Percentiles rank a stretch among this genome's conserved stretches.
Evolutionary conservation across 352 stramenopile species (phyloP).

Genomic region (Aphanomyces astaci): DNA sequence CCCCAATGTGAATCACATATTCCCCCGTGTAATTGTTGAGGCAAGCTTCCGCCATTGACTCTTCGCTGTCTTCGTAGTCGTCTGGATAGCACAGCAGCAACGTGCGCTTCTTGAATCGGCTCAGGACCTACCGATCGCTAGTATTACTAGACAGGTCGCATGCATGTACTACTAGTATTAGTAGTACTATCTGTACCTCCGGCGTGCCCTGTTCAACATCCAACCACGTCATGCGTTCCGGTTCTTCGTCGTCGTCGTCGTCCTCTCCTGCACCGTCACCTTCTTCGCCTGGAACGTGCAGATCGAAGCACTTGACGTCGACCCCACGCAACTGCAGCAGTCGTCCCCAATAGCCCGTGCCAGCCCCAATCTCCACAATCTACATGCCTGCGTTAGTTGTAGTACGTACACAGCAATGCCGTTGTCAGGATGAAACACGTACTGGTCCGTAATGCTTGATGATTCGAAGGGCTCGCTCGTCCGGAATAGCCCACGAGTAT

Average conservation of each 20-base stretch:
- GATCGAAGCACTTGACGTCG: slow-evolving; percentile 83
- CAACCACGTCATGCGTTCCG: slow-evolving; percentile 51
- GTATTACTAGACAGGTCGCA: too few species aligned
- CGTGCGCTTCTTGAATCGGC: slow-evolving; percentile 65
- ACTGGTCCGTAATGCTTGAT: slow-evolving; percentile 87
- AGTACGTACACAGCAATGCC: too few species aligned
- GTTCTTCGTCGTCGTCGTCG: slow-evolving; percentile 54
- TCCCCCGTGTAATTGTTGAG: slow-evolving; percentile 87
- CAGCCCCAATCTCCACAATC: slow-evolving; percentile 87
- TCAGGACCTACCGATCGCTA: slow-evolving; percentile 38
- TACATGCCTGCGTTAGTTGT: too few species aligned
- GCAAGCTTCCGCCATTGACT: slow-evolving; percentile 85
- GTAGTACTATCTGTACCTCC: slow-evolving; percentile 32
- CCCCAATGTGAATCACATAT: slow-evolving; percentile 90
- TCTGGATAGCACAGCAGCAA: slow-evolving; percentile 93
- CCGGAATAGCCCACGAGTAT: slow-evolving; percentile 89
- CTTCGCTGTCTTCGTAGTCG: slow-evolving; percentile 79
- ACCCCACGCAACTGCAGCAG: slow-evolving; percentile 68
- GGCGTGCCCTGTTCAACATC: slow-evolving; percentile 67
- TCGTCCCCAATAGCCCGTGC: slow-evolving; percentile 84
- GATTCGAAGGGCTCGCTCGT: slow-evolving; percentile 80
- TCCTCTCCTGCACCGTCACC: slow-evolving; percentile 17
- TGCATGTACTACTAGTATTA: too few species aligned
- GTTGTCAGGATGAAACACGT: not conserved
- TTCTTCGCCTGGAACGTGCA: slow-evolving; percentile 35